Conservation (phyloP, 208 protist genomes). For the Naegleria lovaniensis region DNA sequence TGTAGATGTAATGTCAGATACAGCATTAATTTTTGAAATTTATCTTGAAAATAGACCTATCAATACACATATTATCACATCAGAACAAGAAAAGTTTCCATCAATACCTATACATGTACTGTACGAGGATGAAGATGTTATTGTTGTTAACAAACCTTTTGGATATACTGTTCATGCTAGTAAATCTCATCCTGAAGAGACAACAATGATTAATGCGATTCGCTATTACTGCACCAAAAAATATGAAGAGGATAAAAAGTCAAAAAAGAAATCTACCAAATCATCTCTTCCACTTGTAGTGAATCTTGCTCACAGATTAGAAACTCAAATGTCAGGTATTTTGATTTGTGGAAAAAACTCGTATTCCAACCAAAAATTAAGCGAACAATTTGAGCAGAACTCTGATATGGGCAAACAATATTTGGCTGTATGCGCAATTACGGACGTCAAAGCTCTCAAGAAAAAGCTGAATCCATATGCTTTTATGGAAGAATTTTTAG, state of each 20-base stretch:
- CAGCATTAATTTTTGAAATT: background rate
- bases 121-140: constrained; percentile 21
- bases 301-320: background rate
- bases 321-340: background rate
- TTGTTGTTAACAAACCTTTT: constrained; percentile 18
- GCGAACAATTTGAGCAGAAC: background rate
- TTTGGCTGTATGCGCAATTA: background rate
- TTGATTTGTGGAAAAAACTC: background rate
- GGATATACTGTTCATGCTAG: constrained; percentile 26
- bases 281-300: background rate
- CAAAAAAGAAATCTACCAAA: background rate
- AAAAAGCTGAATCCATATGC: background rate
- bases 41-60: background rate
- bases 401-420: background rate
- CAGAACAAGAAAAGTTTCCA: background rate
- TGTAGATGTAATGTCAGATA: too few species aligned
- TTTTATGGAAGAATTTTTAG: background rate
- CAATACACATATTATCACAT: background rate
- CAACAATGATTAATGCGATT: background rate
- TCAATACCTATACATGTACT: background rate
- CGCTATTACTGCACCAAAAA: background rate
- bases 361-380: background rate
- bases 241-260: background rate
- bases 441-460: background rate
- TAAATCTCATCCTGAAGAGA: background rate